Evolutionary conservation across 2,329 filamentous ascomycete genomes (phyloP).

Genomic region (Tolypocladium ovalisporum): DNA sequence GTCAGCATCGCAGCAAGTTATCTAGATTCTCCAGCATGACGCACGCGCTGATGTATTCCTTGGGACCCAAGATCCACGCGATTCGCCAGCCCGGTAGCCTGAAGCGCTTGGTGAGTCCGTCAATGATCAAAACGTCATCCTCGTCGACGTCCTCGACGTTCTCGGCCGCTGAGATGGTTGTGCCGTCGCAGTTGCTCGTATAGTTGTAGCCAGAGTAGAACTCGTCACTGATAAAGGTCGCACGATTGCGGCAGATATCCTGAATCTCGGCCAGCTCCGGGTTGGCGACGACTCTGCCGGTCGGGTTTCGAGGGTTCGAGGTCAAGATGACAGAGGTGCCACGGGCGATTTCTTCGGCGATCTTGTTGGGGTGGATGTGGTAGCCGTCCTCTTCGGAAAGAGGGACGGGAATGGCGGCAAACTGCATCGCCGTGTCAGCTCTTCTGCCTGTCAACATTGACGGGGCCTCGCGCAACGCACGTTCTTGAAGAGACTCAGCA

Average conservation of each 20-base stretch:
- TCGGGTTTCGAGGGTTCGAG: slow-evolving; percentile 91
- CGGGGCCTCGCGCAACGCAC: slow-evolving; percentile 25
- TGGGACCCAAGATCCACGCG: slow-evolving; percentile 90
- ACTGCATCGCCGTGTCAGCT: slow-evolving; percentile 33
- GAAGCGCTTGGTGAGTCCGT: slow-evolving; percentile 94
- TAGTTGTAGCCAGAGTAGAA: slow-evolving; percentile 98
- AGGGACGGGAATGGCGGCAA: slow-evolving; percentile 77
- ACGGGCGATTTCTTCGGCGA: slow-evolving; percentile 80
- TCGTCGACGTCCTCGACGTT: slow-evolving; percentile 85
- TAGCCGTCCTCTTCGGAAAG: slow-evolving; percentile 79
- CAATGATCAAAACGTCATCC: slow-evolving; percentile 87
- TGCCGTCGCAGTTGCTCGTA: slow-evolving; percentile 81
- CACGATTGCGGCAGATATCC: slow-evolving; percentile 80
- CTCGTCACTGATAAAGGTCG: slow-evolving; percentile 89
- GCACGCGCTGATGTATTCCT: slow-evolving; percentile 84
- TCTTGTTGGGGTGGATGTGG: slow-evolving; percentile 87
- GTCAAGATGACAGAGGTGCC: slow-evolving; percentile 84
- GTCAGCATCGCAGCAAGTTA: slow-evolving; percentile 1
- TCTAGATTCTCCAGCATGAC: slow-evolving; percentile 10
- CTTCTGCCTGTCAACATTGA: no score
- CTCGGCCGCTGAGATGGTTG: slow-evolving; percentile 77
- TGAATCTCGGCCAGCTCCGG: slow-evolving; percentile 84
- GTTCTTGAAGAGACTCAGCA: slow-evolving; percentile 91
- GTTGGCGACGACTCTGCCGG: slow-evolving; percentile 75
- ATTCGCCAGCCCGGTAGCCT: slow-evolving; percentile 93